Percentiles rank a stretch among this genome's conserved stretches.
Conservation (phyloP, 2,329 filamentous ascomycete genomes). For the Trichoderma harzianum region DNA sequence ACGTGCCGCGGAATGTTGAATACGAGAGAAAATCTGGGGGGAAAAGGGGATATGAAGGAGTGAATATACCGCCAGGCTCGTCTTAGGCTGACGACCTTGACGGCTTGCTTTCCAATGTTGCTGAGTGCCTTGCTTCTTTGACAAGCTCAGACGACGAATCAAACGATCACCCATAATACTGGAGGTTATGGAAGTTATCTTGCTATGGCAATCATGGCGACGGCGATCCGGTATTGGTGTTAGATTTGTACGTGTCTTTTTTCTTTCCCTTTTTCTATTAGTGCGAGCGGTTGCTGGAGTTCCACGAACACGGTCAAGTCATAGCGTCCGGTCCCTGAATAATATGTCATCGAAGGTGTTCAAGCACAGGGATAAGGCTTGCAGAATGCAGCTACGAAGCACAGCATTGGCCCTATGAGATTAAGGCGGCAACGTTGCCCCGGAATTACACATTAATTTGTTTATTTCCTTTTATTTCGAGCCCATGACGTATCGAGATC, state of each 20-base stretch:
- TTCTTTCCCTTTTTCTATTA: neutral
- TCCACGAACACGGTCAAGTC: neutral
- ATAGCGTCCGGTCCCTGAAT: neutral
- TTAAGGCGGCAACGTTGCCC: too few relatives aligned
- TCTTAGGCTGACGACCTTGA: neutral
- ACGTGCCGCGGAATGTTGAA: constrained; percentile 45
- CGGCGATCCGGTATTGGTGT: neutral
- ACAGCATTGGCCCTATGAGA: neutral
- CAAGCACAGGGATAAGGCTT: neutral
- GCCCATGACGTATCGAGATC: neutral
- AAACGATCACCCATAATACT: neutral
- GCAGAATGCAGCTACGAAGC: neutral
- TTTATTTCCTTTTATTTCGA: neutral
- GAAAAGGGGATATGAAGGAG: constrained; percentile 34
- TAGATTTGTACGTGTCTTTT: neutral
- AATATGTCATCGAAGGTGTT: neutral
- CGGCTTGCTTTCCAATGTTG: neutral
- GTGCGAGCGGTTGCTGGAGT: neutral
- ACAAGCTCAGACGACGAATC: neutral
- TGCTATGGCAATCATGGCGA: neutral
- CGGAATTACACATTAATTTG: neutral
- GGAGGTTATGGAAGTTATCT: neutral
- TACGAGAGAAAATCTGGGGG: constrained; percentile 36
- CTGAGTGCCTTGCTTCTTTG: neutral
- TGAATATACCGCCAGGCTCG: constrained; percentile 31